Evolutionary conservation across 805 yeast species (phyloP), one percentile per base, ranked within the genome.

Genomic region (Pichia gijzeniarum): DNA sequence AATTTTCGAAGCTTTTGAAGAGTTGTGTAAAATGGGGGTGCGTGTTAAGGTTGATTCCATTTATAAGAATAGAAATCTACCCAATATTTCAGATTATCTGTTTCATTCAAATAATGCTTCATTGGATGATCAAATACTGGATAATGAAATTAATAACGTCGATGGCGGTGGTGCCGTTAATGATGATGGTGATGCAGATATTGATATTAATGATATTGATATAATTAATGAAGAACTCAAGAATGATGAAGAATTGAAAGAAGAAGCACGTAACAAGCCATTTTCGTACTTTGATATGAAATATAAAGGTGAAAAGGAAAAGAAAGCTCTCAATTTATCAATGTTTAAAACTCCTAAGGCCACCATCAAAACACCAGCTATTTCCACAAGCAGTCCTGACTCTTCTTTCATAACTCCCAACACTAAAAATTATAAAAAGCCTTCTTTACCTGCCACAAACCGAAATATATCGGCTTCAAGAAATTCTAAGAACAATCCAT

Each of bases 1-100:
- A 58, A 72, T 88, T 35, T 88, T 93, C 76, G 96, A 88, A 58
- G 88, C 96, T 0, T 80, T 87, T 51, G 87, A 82, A 52, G 81
- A 82, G 36, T 67, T 93, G 40, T 79, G 88, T 55, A 71, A 72
- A 40, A 67, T 83, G 65, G 93, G 95, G 12, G 86, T 83, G 17
- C 76, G 76, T 47, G 72, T 88, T 17, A 77, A 79, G 47, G 78
- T 82, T 5, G 75, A 75, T 51, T 62, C 79, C 0, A 68, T 80
- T 25, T 81, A 70, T 60, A 73, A 71, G 47, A 51, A 4, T 16
- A 38, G 25, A 5, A 10, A 18, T 22, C 37, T 43, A 12, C 35
- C 44, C 10, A 25, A 25, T 10, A 10, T 10, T 16, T 43, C 38
- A 30, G 35, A 39, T 18, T 36, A 41, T 6, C 31, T 32, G 34